These are phyloP conservation scores for Entophlyctis helioformis DNA, from an alignment of 192 early-diverging fungal species.

Conservation along the genomic window DNA sequence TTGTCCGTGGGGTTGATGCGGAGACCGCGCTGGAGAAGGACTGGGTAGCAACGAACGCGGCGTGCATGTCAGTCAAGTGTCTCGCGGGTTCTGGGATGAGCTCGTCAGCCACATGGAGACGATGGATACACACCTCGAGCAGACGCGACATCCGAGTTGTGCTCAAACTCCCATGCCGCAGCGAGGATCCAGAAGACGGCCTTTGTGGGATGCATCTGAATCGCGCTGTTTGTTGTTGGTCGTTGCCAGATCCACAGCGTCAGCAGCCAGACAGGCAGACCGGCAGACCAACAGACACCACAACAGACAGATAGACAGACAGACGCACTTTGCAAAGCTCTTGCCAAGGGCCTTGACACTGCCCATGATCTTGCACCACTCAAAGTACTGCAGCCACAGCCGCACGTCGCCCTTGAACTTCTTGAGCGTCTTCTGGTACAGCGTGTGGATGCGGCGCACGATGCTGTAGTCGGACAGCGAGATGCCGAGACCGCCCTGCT, in stretches of 20 bases:
- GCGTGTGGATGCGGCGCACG: constrained; percentile 54
- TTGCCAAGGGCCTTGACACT: constrained; percentile 49
- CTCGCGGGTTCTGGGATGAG: not conserved
- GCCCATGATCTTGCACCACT: constrained; percentile 51
- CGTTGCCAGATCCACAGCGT: too few species aligned
- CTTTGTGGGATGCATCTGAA: constrained; percentile 76
- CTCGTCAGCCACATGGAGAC: not conserved
- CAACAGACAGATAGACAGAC: not conserved
- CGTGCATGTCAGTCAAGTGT: not conserved
- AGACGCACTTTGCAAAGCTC: constrained; percentile 56
- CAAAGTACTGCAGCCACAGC: constrained; percentile 90
- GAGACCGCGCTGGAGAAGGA: constrained; percentile 75
- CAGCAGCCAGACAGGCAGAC: too few species aligned
- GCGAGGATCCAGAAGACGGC: constrained; percentile 83
- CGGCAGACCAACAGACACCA: not conserved
- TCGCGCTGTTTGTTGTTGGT: constrained; percentile 39
- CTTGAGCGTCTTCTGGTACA: constrained; percentile 68
- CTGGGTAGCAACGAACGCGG: too few species aligned
- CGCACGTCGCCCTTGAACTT: constrained; percentile 67
- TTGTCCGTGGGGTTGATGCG: constrained; percentile 62
- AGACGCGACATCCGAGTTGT: constrained; percentile 65
- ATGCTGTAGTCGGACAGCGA: constrained; percentile 70
- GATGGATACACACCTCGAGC: constrained; percentile 43
- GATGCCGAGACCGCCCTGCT: too few species aligned
- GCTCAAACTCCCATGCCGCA: constrained; percentile 77